Evolutionary conservation across 2,329 filamentous ascomycete genomes (phyloP), one percentile per base, ranked within the genome.

Genomic region (Penicillium oxalicum): DNA sequence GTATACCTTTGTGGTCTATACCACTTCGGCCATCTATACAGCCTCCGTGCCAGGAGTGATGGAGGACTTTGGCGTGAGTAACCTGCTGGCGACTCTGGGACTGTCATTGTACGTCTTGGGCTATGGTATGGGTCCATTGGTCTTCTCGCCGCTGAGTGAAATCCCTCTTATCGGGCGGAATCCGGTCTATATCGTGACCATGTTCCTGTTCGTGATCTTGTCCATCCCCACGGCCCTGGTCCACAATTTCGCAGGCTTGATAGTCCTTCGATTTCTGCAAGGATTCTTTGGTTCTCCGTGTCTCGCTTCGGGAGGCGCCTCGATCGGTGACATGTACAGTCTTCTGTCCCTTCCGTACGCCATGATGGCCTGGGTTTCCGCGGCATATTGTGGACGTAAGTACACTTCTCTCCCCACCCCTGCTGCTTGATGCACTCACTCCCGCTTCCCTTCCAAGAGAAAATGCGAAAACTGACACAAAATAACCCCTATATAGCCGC

Each of bases 241-340:
- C 3, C 67, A 77, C 39, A 85, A 82, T 68, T 85, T 82, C 45
- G 69, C 79, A 0, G 82, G 82, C 0, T 72, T 88, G 8, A 74
- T 86, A 57, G 79, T 84, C 2, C 70, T 83, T 2, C 76, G 83
- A 1, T 85, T 85, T 66, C 65, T 86, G 4, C 79, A 81, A 50
- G 83, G 82, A 1, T 83, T 86, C 72, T 83, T 85, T 55, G 82
- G 83, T 7, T 80, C 76, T 6, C 84, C 83, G 0, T 83, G 79
- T 62, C 68, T 88, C 6, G 83, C 83, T 0, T 84, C 77, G 5
- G 75, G 74, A 4, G 74, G 72, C 5, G 75, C 75, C 1, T 70
- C 68, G 9, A 68, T 75, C 49, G 63, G 65, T 28, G 74, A 76
- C 44, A 65, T 74, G 53, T 82, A 79, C 58, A 77, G 72, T 38